phyloP scores from a whole-genome alignment of 805 yeast species.

The Cyberlindnera lachancei region DNA sequence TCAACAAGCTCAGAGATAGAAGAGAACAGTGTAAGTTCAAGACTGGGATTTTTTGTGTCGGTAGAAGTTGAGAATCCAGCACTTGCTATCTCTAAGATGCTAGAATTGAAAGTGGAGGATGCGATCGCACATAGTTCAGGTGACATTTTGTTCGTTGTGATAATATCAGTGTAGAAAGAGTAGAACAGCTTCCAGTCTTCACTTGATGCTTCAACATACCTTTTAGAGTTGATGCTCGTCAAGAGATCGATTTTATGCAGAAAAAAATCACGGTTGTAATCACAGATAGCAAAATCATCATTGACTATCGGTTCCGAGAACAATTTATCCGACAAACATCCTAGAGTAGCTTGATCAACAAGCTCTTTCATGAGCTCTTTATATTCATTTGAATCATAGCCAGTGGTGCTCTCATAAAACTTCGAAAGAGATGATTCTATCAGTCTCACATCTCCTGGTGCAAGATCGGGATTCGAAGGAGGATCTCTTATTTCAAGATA shows the following conservation, averaged over 20 bases:
- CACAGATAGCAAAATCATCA: constrained; percentile 29
- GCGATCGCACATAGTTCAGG: constrained; percentile 41
- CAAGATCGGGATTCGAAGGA: constrained; percentile 35
- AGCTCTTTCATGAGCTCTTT: constrained; percentile 39
- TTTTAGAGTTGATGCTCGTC: constrained; percentile 40
- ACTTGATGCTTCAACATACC: constrained; percentile 37
- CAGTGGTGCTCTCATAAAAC: constrained; percentile 53
- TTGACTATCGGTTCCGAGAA: constrained; percentile 19
- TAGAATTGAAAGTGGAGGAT: constrained; percentile 43
- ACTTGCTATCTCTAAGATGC: constrained; percentile 30
- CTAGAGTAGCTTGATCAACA: constrained; percentile 34
- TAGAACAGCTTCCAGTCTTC: constrained; percentile 41
- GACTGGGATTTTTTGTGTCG: constrained; percentile 8
- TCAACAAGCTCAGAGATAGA: constrained; percentile 41
- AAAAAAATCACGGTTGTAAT: constrained; percentile 49
- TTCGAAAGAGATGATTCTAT: constrained; percentile 53
- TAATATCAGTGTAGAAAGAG: constrained; percentile 38
- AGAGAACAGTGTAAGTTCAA: constrained; percentile 42
- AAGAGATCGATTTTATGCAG: constrained; percentile 47
- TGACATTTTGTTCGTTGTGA: constrained; percentile 34
- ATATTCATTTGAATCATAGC: constrained; percentile 47
- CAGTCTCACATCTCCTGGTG: constrained; percentile 38
- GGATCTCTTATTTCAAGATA: constrained; percentile 29
- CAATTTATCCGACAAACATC: constrained; percentile 8
- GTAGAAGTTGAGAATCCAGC: constrained; percentile 10